Evolutionary conservation across 208 protist genomes (phyloP).

Genomic region (Balamuthia mandrillaris): DNA sequence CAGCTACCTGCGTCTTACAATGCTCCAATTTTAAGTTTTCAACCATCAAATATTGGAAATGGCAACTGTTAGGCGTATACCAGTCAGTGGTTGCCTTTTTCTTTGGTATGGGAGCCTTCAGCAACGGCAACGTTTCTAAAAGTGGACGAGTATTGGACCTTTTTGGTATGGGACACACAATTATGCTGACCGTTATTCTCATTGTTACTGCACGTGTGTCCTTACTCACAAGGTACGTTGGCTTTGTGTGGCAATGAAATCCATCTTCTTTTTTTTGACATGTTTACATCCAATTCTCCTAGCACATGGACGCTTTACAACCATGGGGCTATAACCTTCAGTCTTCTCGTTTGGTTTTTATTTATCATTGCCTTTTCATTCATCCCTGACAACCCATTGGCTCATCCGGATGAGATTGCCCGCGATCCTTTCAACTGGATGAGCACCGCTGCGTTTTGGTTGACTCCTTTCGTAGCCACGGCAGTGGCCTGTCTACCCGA

Average conservation of each 20-base stretch:
- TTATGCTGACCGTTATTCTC: not conserved
- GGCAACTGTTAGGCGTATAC: not conserved
- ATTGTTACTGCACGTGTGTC: not conserved
- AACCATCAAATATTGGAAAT: not conserved
- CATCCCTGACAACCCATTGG: not conserved
- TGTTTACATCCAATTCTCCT: not conserved
- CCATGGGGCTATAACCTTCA: not conserved
- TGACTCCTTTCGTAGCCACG: not conserved
- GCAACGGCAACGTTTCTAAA: not conserved
- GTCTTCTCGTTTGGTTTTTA: not conserved
- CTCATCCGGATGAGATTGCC: not conserved
- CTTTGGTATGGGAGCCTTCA: not conserved
- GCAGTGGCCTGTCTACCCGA: not conserved
- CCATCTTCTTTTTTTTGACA: not conserved
- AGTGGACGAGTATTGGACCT: not conserved
- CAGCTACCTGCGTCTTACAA: too few species aligned
- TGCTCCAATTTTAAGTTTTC: not conserved
- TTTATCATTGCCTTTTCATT: not conserved
- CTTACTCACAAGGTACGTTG: not conserved
- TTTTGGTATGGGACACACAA: not conserved
- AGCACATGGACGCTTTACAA: constrained; percentile 1
- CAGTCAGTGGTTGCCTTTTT: not conserved
- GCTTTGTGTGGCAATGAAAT: not conserved
- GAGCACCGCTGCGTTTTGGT: not conserved
- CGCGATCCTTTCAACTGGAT: not conserved